Evolutionary conservation across 1,139 yeast genomes (phyloP).

Genomic region (Nakaseomyces delphensis): DNA sequence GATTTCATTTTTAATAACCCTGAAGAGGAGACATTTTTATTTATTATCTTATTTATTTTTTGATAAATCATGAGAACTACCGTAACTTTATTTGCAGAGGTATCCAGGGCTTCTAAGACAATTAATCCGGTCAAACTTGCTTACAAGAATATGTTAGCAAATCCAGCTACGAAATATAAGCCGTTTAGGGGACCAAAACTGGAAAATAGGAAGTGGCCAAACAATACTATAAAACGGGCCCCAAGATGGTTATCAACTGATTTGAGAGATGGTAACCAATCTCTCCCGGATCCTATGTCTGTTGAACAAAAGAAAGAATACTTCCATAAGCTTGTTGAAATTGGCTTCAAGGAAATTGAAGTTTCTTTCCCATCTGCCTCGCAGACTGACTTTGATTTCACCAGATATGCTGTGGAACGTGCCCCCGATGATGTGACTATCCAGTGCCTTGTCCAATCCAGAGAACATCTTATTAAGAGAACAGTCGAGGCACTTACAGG

Average conservation of each 20-base stretch:
- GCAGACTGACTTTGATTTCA: conserved; percentile 92
- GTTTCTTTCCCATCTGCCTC: conserved; percentile 96
- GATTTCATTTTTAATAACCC: no score
- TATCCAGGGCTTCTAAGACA: conserved; percentile 19
- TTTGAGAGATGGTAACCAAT: conserved; percentile 93
- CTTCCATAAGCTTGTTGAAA: conserved; percentile 74
- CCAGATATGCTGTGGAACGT: conserved; percentile 81
- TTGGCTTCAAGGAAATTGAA: conserved; percentile 95
- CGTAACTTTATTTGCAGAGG: conserved; percentile 8
- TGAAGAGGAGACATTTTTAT: no score
- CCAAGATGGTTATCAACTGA: conserved; percentile 97
- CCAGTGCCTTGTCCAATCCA: conserved; percentile 86
- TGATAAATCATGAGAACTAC: conserved; percentile 1
- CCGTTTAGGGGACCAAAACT: conserved; percentile 59
- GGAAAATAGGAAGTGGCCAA: conserved; percentile 84
- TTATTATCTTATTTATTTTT: background rate
- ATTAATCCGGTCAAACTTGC: conserved; percentile 30
- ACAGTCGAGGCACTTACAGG: conserved; percentile 86
- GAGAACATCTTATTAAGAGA: conserved; percentile 80
- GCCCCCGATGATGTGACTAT: conserved; percentile 91
- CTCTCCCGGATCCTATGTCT: conserved; percentile 95
- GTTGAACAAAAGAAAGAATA: conserved; percentile 81
- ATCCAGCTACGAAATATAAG: conserved; percentile 72
- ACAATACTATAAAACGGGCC: conserved; percentile 59
- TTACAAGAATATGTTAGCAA: conserved; percentile 48